Conservation (phyloP, 768 basidiomycete genomes). For the Leccinellum albellum region DNA sequence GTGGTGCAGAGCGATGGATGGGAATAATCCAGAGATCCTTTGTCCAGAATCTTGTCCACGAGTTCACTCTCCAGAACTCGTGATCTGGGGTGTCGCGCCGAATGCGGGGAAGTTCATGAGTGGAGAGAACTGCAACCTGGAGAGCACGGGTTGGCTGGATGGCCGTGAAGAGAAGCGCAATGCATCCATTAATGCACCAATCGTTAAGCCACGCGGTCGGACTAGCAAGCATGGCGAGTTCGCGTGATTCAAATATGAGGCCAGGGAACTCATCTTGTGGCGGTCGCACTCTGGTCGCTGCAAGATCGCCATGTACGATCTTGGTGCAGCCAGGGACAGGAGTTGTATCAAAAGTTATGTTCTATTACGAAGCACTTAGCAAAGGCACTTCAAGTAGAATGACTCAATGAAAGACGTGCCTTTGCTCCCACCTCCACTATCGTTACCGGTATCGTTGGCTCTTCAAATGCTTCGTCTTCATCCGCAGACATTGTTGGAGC, state of each 20-base stretch:
- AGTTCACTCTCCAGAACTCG: conserved; percentile 19
- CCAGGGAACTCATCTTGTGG: not conserved
- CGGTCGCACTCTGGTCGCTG: not conserved
- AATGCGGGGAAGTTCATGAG: conserved; percentile 5
- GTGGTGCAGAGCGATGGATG: conserved; percentile 25
- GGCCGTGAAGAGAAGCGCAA: not conserved
- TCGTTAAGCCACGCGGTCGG: conserved; percentile 9
- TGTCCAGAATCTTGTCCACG: conserved; percentile 25
- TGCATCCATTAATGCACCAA: conserved; percentile 15
- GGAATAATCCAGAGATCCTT: conserved; percentile 37
- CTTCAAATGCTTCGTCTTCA: not conserved
- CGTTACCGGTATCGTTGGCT: not conserved
- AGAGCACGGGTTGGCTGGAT: not conserved
- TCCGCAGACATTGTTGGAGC: not conserved
- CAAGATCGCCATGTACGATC: not conserved
- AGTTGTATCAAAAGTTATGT: not conserved
- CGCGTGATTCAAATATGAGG: conserved; percentile 2
- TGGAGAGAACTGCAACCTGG: conserved; percentile 1
- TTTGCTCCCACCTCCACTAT: not conserved
- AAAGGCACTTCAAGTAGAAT: not conserved
- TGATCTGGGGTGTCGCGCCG: not conserved
- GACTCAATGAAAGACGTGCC: not conserved
- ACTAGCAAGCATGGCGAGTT: conserved; percentile 6
- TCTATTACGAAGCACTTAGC: not conserved
- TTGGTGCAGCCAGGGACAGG: not conserved